phyloP scores from a whole-genome alignment of 805 yeast genomes.

The Starmerella potacharoeniae region DNA sequence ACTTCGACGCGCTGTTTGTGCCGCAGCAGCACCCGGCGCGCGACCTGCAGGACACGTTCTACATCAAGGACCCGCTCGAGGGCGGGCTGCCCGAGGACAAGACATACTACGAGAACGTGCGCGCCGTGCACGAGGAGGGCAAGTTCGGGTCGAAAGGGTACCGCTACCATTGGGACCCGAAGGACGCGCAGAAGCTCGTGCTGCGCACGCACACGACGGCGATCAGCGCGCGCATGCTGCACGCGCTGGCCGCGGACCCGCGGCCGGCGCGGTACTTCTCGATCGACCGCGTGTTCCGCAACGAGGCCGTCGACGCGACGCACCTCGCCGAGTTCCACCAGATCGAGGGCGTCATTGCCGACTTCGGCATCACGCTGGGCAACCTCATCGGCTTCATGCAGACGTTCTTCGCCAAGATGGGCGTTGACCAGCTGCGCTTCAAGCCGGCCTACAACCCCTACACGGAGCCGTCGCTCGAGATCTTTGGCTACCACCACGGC shows the following conservation, averaged over 20 bases:
- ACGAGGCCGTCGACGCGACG: conserved; percentile 98
- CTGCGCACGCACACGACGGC: conserved; percentile 97
- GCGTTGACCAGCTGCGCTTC: conserved; percentile 88
- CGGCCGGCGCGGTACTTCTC: conserved; percentile 86
- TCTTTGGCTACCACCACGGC: conserved; percentile 92
- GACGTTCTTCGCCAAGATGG: conserved; percentile 92
- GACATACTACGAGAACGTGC: conserved; percentile 64
- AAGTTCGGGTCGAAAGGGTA: conserved; percentile 93
- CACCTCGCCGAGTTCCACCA: conserved; percentile 99
- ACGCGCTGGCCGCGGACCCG: conserved; percentile 73
- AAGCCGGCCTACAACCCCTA: conserved; percentile 98
- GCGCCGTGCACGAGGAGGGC: conserved; percentile 78
- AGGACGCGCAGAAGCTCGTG: conserved; percentile 82
- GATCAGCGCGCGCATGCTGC: conserved; percentile 76
- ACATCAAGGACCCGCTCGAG: conserved; percentile 78
- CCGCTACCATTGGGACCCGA: conserved; percentile 93
- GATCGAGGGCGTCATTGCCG: conserved; percentile 98
- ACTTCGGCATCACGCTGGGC: conserved; percentile 86
- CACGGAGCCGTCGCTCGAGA: conserved; percentile 97
- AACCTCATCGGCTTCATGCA: conserved; percentile 98
- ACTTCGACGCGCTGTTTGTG: conserved; percentile 88
- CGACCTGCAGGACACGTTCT: conserved; percentile 97
- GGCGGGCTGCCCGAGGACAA: conserved; percentile 78
- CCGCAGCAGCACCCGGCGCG: conserved; percentile 99
- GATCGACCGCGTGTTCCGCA: conserved; percentile 96